These are phyloP conservation scores for Coniella lustricola DNA, from an alignment of 2,329 filamentous ascomycete genomes.

Conservation along the genomic window DNA sequence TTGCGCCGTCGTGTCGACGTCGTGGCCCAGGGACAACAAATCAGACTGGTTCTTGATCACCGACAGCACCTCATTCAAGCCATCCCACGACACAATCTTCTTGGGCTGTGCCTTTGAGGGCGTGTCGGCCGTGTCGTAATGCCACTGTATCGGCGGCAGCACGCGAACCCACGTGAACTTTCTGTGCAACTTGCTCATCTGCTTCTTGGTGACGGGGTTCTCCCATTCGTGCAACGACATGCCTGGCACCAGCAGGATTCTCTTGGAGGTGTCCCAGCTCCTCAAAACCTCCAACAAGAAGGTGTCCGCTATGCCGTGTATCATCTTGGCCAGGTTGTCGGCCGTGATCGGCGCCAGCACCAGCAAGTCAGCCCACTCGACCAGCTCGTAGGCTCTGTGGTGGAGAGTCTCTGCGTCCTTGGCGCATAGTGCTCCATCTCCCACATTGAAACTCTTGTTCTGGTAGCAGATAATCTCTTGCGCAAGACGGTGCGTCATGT, in stretches of 20 bases:
- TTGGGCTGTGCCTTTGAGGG: constrained; percentile 30
- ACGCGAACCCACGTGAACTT: constrained; percentile 87
- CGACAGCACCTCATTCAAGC: constrained; percentile 63
- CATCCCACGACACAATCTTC: constrained; percentile 53
- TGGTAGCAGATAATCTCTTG: constrained; percentile 56
- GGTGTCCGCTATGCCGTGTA: constrained; percentile 75
- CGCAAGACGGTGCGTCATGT: constrained; percentile 54
- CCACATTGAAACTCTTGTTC: constrained; percentile 32
- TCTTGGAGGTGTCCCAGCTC: constrained; percentile 82
- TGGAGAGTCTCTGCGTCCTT: constrained; percentile 45
- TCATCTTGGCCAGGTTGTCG: constrained; percentile 79
- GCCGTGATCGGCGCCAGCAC: constrained; percentile 81
- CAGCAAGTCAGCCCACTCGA: constrained; percentile 82
- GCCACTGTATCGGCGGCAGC: constrained; percentile 75
- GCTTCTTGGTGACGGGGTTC: constrained; percentile 80
- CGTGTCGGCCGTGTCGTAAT: constrained; percentile 47
- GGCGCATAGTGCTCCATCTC: constrained; percentile 25
- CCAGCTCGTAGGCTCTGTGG: constrained; percentile 57
- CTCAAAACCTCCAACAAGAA: constrained; percentile 73
- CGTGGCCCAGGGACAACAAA: constrained; percentile 64
- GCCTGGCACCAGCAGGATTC: constrained; percentile 75
- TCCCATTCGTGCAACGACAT: constrained; percentile 90
- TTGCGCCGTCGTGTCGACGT: constrained; percentile 50
- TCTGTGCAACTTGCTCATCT: constrained; percentile 72
- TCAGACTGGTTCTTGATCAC: constrained; percentile 73